A percentile compares a stretch with the other conserved stretches of the same genome.
phyloP scores from a whole-genome alignment of 345 rosid genomes.

The Lumnitzera littorea region DNA sequence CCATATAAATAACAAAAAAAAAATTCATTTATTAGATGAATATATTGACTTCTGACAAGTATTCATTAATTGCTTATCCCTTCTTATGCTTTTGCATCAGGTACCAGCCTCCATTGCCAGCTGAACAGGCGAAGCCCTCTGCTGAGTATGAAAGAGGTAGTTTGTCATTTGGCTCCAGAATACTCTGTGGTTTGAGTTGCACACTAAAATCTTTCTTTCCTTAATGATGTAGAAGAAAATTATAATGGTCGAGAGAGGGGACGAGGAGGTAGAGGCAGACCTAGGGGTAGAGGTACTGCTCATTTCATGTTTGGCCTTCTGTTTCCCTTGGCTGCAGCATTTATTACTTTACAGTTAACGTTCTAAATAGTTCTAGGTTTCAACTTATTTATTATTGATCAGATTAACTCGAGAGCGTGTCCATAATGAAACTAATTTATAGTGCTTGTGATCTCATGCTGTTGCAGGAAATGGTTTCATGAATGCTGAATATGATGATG shows the following conservation, averaged over 20 bases:
- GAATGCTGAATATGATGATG: conserved; percentile 30
- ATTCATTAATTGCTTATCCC: no score
- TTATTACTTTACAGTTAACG: no score
- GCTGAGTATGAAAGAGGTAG: conserved; percentile 28
- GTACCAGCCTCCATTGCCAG: conserved; percentile 40
- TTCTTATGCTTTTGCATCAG: conserved; percentile 10
- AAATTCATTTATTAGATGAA: no score
- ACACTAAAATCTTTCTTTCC: conserved; percentile 3
- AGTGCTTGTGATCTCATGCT: conserved; percentile 3
- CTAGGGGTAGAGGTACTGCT: conserved; percentile 8
- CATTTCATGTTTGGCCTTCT: background rate
- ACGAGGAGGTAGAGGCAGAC: conserved; percentile 11
- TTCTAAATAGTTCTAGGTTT: no score
- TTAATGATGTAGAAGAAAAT: conserved; percentile 12
- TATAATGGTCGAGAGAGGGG: conserved; percentile 14
- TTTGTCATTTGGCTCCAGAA: background rate
- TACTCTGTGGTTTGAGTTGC: background rate
- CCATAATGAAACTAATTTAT: background rate
- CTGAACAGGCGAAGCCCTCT: conserved; percentile 30
- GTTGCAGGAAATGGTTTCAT: conserved; percentile 17
- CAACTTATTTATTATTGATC: no score
- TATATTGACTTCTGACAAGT: no score
- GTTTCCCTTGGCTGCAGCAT: background rate
- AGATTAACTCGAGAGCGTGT: background rate
- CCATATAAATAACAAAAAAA: no score